These are phyloP conservation scores for Mycena floridula DNA, from an alignment of 768 basidiomycete genomes.

Conservation along the genomic window DNA sequence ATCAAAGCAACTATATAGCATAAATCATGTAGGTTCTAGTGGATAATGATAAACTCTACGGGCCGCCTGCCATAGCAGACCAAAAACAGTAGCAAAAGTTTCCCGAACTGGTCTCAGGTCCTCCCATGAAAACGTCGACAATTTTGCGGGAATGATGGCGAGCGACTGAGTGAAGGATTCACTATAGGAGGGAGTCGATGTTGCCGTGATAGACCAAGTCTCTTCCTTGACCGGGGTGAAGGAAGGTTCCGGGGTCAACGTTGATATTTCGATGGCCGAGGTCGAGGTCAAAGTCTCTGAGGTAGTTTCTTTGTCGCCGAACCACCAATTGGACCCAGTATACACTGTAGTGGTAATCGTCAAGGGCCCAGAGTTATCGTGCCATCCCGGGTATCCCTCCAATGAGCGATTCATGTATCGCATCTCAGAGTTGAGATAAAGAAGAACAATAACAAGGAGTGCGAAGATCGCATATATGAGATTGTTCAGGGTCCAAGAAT, in stretches of 20 bases:
- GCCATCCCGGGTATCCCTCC: slow-evolving; percentile 3
- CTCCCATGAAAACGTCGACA: neutral
- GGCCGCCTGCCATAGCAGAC: neutral
- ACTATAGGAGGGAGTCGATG: neutral
- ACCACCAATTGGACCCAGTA: slow-evolving; percentile 4
- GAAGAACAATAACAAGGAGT: neutral
- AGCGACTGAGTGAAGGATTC: neutral
- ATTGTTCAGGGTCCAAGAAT: too few relatives aligned
- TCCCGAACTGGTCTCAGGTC: neutral
- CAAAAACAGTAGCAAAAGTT: neutral
- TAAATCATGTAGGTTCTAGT: neutral
- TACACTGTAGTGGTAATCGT: slow-evolving; percentile 7
- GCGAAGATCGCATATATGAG: neutral
- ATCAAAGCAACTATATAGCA: neutral
- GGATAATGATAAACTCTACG: neutral
- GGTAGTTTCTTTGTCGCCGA: neutral
- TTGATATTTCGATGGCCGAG: neutral
- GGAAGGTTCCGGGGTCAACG: neutral
- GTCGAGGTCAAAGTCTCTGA: neutral
- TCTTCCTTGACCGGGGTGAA: too few relatives aligned
- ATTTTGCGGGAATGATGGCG: neutral
- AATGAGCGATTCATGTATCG: neutral
- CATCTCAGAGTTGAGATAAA: neutral
- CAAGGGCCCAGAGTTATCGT: slow-evolving; percentile 1
- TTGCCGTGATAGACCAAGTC: neutral